Conservation (phyloP, 1,284 basidiomycete genomes). For the Cryptococcus sp. region DNA sequence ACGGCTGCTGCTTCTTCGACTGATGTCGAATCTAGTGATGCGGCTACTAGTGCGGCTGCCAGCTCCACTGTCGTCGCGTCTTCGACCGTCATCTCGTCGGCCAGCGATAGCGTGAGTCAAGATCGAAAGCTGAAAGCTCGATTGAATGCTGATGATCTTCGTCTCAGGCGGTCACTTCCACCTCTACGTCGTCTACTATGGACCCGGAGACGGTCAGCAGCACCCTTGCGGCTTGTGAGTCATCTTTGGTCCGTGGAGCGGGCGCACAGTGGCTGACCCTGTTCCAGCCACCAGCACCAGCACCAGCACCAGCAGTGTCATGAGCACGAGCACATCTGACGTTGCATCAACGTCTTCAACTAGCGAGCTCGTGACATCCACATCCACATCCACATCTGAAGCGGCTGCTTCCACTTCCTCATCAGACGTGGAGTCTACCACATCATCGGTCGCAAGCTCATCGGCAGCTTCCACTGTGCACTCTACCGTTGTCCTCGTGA, state of each 20-base stretch:
- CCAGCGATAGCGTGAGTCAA: background rate
- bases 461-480: slow-evolving; percentile 11
- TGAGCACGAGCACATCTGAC: background rate
- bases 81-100: slow-evolving; percentile 6
- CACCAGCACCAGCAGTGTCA: background rate
- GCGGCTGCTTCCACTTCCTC: slow-evolving; percentile 8
- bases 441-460: slow-evolving; percentile 1
- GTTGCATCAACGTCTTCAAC: background rate
- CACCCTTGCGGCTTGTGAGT: background rate
- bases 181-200: background rate
- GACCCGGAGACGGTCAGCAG: background rate
- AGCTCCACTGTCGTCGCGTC: slow-evolving; percentile 5
- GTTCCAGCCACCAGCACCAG: background rate
- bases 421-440: slow-evolving; percentile 4
- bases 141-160: background rate
- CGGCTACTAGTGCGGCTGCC: slow-evolving; percentile 6
- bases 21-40: background rate
- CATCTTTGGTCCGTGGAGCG: background rate
- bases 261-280: background rate
- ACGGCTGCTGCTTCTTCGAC: slow-evolving; percentile 1
- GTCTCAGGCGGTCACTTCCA: background rate
- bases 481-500: slow-evolving; percentile 24
- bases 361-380: background rate
- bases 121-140: background rate
- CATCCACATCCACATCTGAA: slow-evolving; percentile 1